phyloP scores from a whole-genome alignment of 2,329 filamentous ascomycete species.

The Calonectria honghensis region DNA sequence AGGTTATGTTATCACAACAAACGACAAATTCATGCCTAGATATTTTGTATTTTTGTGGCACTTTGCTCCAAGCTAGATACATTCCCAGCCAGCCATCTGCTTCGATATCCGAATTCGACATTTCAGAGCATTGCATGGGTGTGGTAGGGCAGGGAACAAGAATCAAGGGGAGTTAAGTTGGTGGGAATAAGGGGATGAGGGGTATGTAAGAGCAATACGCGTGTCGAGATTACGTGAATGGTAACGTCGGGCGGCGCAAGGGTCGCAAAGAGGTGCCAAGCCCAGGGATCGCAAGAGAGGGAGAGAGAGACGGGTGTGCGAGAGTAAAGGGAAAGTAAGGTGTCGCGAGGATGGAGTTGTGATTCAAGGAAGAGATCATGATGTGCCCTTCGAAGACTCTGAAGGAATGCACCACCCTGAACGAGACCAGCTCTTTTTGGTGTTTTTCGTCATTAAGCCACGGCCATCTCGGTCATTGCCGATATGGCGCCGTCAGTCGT shows the following conservation, averaged over 20 bases:
- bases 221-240: conserved; percentile 54
- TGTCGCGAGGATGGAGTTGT: conserved; percentile 54
- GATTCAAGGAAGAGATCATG: conserved; percentile 54
- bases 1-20: not conserved
- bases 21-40: conserved; percentile 38
- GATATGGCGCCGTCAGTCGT: conserved; percentile 49
- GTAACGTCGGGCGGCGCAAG: conserved; percentile 49
- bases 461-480: conserved; percentile 48
- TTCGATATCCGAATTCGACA: conserved; percentile 47
- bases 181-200: conserved; percentile 47
- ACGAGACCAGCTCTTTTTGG: conserved; percentile 49
- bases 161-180: conserved; percentile 48
- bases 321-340: conserved; percentile 50
- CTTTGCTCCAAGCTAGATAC: conserved; percentile 52
- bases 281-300: conserved; percentile 44
- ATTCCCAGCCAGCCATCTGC: conserved; percentile 49
- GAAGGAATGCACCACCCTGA: conserved; percentile 46
- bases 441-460: conserved; percentile 53
- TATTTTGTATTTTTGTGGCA: conserved; percentile 49
- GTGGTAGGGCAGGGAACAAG: conserved; percentile 46
- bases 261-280: conserved; percentile 48
- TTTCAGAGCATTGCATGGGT: conserved; percentile 43
- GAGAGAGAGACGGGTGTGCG: conserved; percentile 52
- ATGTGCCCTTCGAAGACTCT: conserved; percentile 55
- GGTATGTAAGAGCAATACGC: conserved; percentile 56